Percentiles rank a stretch among this genome's conserved stretches.
Conservation (phyloP, 2,329 filamentous ascomycete genomes). For the Thermothelomyces thermophilus region DNA sequence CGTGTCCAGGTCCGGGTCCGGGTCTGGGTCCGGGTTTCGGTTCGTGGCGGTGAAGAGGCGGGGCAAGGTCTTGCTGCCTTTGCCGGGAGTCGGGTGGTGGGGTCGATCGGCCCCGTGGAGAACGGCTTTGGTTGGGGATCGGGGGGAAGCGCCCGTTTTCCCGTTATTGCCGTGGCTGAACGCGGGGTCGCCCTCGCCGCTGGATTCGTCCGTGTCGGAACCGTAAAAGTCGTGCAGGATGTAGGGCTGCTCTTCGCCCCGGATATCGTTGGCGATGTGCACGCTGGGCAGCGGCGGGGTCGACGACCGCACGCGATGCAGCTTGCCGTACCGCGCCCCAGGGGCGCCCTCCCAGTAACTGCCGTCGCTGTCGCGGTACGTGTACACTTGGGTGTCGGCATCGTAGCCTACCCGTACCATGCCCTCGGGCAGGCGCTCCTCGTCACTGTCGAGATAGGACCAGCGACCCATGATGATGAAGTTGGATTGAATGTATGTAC, state of each 20-base stretch:
- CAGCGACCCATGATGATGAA: conserved; percentile 34
- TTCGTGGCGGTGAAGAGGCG: background rate
- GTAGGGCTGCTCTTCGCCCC: conserved; percentile 9
- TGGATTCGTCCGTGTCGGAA: background rate
- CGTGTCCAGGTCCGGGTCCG: too few species aligned
- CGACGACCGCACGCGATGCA: conserved; percentile 8
- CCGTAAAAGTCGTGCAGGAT: conserved; percentile 5
- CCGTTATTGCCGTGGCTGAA: background rate
- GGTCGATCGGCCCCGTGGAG: background rate
- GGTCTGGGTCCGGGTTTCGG: too few species aligned
- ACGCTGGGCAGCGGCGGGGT: conserved; percentile 3
- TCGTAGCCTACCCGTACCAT: conserved; percentile 52
- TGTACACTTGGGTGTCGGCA: conserved; percentile 47
- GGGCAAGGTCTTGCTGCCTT: background rate
- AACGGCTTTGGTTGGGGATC: background rate
- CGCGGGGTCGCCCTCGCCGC: background rate
- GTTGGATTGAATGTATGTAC: background rate
- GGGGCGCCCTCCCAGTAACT: conserved; percentile 45
- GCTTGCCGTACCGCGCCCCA: conserved; percentile 42
- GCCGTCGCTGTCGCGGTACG: conserved; percentile 43
- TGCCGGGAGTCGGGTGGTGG: background rate
- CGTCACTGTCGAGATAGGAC: conserved; percentile 41
- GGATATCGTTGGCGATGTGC: background rate
- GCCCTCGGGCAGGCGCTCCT: conserved; percentile 47
- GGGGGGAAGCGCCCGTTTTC: background rate